Conservation (phyloP, 73 alveolate species). For the Tetrahymena thermophila region DNA sequence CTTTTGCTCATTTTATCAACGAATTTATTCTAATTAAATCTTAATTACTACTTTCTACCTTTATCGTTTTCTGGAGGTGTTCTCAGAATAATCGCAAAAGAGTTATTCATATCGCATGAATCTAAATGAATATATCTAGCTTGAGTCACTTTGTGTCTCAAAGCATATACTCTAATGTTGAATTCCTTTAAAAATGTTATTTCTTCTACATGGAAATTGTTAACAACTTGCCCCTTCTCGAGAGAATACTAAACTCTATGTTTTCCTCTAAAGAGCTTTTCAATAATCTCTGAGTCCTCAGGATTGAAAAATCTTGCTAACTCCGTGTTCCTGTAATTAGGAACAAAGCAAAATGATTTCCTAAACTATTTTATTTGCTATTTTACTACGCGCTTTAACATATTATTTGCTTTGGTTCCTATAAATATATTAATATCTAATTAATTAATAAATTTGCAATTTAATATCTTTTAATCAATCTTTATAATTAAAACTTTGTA, state of each 20-base stretch:
- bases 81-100: slow-evolving; percentile 33
- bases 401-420: no score
- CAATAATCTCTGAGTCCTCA: background rate
- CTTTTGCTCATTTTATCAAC: background rate
- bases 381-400: background rate
- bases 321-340: background rate
- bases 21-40: background rate
- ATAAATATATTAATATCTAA: no score
- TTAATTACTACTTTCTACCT: background rate
- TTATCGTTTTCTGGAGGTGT: background rate
- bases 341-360: background rate
- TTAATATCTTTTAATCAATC: background rate
- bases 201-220: background rate
- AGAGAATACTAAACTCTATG: background rate
- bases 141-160: slow-evolving; percentile 41
- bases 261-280: background rate
- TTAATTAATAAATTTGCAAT: no score
- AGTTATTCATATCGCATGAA: slow-evolving; percentile 57
- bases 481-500: background rate
- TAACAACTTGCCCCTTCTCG: background rate
- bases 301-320: background rate
- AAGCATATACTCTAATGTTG: background rate
- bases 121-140: slow-evolving; percentile 59
- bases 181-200: background rate
- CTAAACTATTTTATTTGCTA: background rate